These are phyloP conservation scores for Ascocoryne sarcoides DNA, from an alignment of 2,329 filamentous ascomycete species.

Conservation along the genomic window DNA sequence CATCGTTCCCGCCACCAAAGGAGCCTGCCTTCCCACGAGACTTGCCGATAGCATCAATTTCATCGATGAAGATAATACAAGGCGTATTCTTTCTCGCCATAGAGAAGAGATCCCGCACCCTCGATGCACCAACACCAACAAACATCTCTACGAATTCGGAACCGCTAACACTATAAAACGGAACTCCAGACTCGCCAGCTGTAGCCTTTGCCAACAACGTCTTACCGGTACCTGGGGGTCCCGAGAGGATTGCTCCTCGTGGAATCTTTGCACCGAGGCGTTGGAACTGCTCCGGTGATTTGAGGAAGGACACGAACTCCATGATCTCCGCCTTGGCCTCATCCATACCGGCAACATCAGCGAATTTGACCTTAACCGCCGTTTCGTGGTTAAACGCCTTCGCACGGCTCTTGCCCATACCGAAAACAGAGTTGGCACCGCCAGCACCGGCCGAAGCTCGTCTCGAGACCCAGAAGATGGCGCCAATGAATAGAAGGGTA, in stretches of 20 bases:
- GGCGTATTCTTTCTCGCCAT: constrained; percentile 93
- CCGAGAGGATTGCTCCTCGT: constrained; percentile 89
- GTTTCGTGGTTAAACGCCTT: constrained; percentile 98
- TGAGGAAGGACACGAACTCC: constrained; percentile 97
- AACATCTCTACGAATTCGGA: constrained; percentile 99
- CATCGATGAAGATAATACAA: constrained; percentile 99
- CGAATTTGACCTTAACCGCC: constrained; percentile 92
- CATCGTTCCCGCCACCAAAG: constrained; percentile 87
- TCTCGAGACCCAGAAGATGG: constrained; percentile 70
- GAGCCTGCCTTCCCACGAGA: constrained; percentile 70
- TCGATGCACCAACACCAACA: constrained; percentile 92
- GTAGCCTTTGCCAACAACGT: constrained; percentile 95
- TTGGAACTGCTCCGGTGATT: constrained; percentile 87
- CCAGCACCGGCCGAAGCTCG: constrained; percentile 62
- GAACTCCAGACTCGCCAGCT: constrained; percentile 90
- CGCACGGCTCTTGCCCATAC: constrained; percentile 89
- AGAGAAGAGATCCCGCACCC: constrained; percentile 89
- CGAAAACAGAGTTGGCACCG: constrained; percentile 74
- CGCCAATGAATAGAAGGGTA: constrained; percentile 75
- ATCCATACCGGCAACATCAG: constrained; percentile 95
- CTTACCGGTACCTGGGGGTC: constrained; percentile 98
- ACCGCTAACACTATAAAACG: constrained; percentile 96
- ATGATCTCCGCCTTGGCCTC: constrained; percentile 98
- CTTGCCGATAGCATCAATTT: constrained; percentile 96
- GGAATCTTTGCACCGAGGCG: constrained; percentile 96